phyloP scores from a whole-genome alignment of 2,329 filamentous ascomycete species.

The Colletotrichum tropicicola region DNA sequence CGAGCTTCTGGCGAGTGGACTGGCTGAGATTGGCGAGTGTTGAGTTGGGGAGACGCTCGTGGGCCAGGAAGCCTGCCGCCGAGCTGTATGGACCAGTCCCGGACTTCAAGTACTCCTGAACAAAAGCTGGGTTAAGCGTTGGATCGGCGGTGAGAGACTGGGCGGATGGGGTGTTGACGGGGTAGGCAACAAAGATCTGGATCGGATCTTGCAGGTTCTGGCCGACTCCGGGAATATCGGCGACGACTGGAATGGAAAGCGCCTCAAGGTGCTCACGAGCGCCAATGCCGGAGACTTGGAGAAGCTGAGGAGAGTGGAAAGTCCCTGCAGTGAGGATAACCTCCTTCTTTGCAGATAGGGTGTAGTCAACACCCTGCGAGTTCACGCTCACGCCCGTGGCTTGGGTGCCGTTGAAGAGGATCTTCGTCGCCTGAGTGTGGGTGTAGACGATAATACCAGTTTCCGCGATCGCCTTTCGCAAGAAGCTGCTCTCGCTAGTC shows the following conservation, averaged over 20 bases:
- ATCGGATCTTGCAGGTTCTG: slow-evolving; percentile 84
- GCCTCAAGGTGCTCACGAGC: slow-evolving; percentile 47
- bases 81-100: slow-evolving; percentile 22
- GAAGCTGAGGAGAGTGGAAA: slow-evolving; percentile 79
- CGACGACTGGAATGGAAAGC: slow-evolving; percentile 52
- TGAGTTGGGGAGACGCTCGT: slow-evolving; percentile 18
- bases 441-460: slow-evolving; percentile 49
- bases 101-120: slow-evolving; percentile 16
- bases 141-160: slow-evolving; percentile 20
- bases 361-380: slow-evolving; percentile 30
- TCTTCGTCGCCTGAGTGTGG: slow-evolving; percentile 50
- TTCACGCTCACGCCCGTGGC: slow-evolving; percentile 50
- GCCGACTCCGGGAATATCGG: slow-evolving; percentile 76
- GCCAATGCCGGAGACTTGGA: slow-evolving; percentile 64
- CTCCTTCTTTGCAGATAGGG: slow-evolving; percentile 56
- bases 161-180: slow-evolving; percentile 11
- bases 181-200: slow-evolving; percentile 47
- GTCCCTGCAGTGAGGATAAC: slow-evolving; percentile 84
- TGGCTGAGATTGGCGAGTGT: slow-evolving; percentile 11
- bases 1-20: neutral
- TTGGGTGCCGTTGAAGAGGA: slow-evolving; percentile 53
- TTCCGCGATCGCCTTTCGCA: slow-evolving; percentile 36
- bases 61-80: slow-evolving; percentile 19
- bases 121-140: neutral
- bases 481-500: slow-evolving; percentile 47